Conservation (phyloP, 345 rosid genomes). For the Ailanthus altissimus region DNA sequence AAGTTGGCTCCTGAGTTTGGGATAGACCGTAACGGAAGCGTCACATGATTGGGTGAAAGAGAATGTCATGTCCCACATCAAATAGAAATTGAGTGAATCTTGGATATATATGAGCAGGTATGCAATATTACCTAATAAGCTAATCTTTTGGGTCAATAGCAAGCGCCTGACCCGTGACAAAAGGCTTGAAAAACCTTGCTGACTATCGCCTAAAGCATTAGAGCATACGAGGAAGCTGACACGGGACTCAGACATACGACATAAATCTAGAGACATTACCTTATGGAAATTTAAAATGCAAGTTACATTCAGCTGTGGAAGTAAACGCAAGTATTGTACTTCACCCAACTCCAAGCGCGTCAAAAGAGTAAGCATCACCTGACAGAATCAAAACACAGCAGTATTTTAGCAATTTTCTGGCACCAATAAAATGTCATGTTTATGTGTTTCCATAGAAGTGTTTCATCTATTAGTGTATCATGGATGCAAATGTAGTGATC, state of each 20-base stretch:
- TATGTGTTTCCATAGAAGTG: background rate
- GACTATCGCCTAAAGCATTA: slow-evolving; percentile 5
- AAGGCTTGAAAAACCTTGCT: slow-evolving; percentile 8
- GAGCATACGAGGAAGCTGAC: slow-evolving; percentile 1
- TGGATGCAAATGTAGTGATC: background rate
- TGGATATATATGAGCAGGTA: no score
- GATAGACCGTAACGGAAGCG: no score
- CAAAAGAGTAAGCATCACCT: slow-evolving; percentile 92
- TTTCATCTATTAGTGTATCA: background rate
- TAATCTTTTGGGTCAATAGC: no score
- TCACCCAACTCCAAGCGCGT: slow-evolving; percentile 93
- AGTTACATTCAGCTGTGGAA: slow-evolving; percentile 70
- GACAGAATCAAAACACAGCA: slow-evolving; percentile 32
- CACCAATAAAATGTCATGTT: background rate
- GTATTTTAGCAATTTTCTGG: slow-evolving; percentile 13
- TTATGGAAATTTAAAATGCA: slow-evolving; percentile 89
- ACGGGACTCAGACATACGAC: background rate
- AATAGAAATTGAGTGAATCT: no score
- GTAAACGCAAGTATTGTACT: slow-evolving; percentile 66
- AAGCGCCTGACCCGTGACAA: no score
- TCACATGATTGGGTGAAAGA: no score
- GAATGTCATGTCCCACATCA: no score
- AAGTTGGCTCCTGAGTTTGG: no score
- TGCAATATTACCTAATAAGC: no score
- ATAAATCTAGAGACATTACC: slow-evolving; percentile 42